Evolutionary conservation across 1,139 yeast genomes (phyloP).

Genomic region (Hemisphaericaspora subhashii): DNA sequence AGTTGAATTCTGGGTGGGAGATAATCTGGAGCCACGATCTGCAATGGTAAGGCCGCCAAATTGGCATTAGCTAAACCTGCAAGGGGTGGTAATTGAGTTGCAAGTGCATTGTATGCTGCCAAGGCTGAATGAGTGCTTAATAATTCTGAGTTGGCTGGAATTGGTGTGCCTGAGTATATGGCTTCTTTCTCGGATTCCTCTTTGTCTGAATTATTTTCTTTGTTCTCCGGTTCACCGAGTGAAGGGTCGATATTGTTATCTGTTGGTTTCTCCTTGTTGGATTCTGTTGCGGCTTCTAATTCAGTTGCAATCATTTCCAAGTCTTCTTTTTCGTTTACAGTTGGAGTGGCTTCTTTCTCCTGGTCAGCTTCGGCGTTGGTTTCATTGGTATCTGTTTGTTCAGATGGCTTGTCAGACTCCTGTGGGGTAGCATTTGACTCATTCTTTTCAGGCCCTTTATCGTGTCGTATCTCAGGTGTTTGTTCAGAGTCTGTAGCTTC

Average conservation of each 20-base stretch:
- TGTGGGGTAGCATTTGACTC: not conserved
- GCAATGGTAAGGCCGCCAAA: slow-evolving; percentile 57
- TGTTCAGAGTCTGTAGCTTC: not conserved
- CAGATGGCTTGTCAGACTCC: not conserved
- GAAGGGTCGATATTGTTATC: slow-evolving; percentile 4
- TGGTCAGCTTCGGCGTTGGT: not conserved
- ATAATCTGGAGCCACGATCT: slow-evolving; percentile 54
- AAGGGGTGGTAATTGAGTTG: slow-evolving; percentile 39
- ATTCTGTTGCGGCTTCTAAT: slow-evolving; percentile 19
- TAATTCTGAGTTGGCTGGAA: slow-evolving; percentile 46
- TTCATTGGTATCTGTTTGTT: not conserved
- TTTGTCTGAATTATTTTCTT: slow-evolving; percentile 3
- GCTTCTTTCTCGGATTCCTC: slow-evolving; percentile 2
- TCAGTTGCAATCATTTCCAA: slow-evolving; percentile 21
- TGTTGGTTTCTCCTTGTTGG: slow-evolving; percentile 12
- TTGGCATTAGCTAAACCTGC: slow-evolving; percentile 51
- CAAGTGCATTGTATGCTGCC: slow-evolving; percentile 44
- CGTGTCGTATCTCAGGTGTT: slow-evolving; percentile 1
- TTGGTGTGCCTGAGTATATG: slow-evolving; percentile 8
- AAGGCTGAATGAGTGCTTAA: slow-evolving; percentile 43
- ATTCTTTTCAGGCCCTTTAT: not conserved
- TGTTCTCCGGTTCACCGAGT: slow-evolving; percentile 6
- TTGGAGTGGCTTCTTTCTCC: not conserved
- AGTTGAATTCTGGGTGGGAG: slow-evolving; percentile 63
- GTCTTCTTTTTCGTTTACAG: slow-evolving; percentile 16